Percentiles rank a stretch among this genome's conserved stretches.
Evolutionary conservation across 108 stramenopile species (phyloP).

Genomic region (Discostella stelligeroides): DNA sequence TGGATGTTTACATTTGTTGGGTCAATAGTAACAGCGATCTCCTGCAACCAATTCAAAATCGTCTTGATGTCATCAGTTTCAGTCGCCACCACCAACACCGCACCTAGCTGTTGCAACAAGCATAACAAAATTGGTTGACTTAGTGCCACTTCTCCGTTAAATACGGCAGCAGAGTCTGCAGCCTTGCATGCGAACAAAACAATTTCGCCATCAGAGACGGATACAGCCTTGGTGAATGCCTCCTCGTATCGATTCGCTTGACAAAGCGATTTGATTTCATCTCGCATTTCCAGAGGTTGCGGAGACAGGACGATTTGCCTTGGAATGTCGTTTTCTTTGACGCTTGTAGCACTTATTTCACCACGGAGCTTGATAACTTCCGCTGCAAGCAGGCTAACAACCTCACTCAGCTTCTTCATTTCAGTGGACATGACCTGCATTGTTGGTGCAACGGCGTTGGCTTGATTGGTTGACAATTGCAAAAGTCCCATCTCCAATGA

Average conservation of each 20-base stretch:
- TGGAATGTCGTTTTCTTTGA: not conserved
- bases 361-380: conserved; percentile 62
- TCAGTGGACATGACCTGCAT: conserved; percentile 58
- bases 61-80: conserved; percentile 55
- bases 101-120: conserved; percentile 88
- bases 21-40: conserved; percentile 82
- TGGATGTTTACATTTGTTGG: conserved; percentile 72
- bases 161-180: conserved; percentile 55
- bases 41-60: conserved; percentile 86
- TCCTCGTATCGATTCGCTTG: conserved; percentile 60
- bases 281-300: conserved; percentile 29
- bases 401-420: conserved; percentile 60
- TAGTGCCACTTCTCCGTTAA: conserved; percentile 53
- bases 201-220: conserved; percentile 67
- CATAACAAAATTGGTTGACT: conserved; percentile 86
- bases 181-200: conserved; percentile 70
- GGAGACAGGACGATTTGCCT: not conserved
- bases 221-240: conserved; percentile 83
- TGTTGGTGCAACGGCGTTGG: conserved; percentile 25
- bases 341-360: conserved; percentile 1
- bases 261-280: conserved; percentile 61
- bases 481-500: conserved; percentile 48
- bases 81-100: conserved; percentile 51
- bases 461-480: conserved; percentile 30
- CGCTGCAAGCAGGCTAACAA: conserved; percentile 52